These are phyloP conservation scores for Penicillium italicum DNA, from an alignment of 2,329 filamentous ascomycete genomes.

Conservation along the genomic window DNA sequence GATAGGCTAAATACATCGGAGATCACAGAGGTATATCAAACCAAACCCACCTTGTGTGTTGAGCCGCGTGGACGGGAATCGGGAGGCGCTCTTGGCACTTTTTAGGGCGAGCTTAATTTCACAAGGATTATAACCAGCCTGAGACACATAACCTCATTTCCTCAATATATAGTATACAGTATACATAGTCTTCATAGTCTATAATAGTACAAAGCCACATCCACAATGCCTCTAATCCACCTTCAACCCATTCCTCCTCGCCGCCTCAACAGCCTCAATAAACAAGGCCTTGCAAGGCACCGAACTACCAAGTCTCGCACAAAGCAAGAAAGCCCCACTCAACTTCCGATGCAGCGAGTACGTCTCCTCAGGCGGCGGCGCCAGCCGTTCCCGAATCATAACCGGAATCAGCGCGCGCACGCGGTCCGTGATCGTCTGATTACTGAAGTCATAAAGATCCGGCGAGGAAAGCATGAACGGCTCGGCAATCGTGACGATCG, in stretches of 20 bases:
- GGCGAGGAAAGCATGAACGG: conserved; percentile 76
- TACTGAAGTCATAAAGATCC: conserved; percentile 82
- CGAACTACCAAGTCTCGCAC: conserved; percentile 76
- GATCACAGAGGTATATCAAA: background rate
- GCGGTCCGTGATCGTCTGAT: conserved; percentile 94
- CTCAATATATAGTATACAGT: background rate
- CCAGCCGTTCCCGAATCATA: conserved; percentile 84
- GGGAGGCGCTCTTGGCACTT: background rate
- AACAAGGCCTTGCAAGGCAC: conserved; percentile 83
- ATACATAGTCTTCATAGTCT: background rate
- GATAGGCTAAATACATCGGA: background rate
- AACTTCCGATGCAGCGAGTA: conserved; percentile 94
- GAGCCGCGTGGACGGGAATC: background rate
- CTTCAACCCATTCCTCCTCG: conserved; percentile 21
- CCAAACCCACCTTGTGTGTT: background rate
- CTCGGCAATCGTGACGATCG: conserved; percentile 84
- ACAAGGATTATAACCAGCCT: background rate
- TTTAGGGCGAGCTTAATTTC: background rate
- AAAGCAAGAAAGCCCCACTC: conserved; percentile 90
- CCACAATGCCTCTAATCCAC: background rate
- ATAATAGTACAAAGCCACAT: conserved; percentile 1
- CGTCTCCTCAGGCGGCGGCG: conserved; percentile 94
- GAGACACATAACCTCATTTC: background rate
- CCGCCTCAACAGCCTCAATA: conserved; percentile 31
- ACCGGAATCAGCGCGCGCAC: conserved; percentile 84